Percentiles rank a stretch among this genome's conserved stretches.
phyloP scores from a whole-genome alignment of 306 rosid genomes.

The Prunus kanzakura region DNA sequence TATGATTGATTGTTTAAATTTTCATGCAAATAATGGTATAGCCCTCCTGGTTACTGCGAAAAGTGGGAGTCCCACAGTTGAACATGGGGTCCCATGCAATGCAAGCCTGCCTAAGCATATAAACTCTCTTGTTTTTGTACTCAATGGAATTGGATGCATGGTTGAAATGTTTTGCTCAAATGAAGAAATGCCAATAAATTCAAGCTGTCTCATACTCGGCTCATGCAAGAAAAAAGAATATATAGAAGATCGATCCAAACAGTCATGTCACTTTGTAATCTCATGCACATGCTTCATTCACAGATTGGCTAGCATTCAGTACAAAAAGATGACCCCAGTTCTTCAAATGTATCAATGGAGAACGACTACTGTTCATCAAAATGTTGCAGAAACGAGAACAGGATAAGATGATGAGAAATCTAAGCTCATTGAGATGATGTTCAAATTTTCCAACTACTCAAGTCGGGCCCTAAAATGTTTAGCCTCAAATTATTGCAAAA shows the following conservation, averaged over 20 bases:
- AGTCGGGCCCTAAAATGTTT: not conserved
- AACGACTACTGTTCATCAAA: not conserved
- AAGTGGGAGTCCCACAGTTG: slow-evolving; percentile 22
- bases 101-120: not conserved
- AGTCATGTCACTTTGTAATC: slow-evolving; percentile 11
- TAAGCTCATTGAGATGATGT: not conserved
- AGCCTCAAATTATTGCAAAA: not conserved
- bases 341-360: not conserved
- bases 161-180: not conserved
- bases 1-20: slow-evolving; percentile 1
- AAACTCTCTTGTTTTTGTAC: not conserved
- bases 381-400: not conserved
- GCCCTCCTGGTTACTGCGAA: slow-evolving; percentile 16
- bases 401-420: not conserved
- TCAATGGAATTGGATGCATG: not conserved
- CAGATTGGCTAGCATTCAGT: not conserved
- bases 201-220: not conserved
- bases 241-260: not conserved
- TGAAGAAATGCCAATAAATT: not conserved
- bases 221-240: not conserved
- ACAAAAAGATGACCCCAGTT: not conserved
- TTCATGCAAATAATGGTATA: slow-evolving; percentile 23
- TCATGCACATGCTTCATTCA: slow-evolving; percentile 16
- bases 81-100: slow-evolving; percentile 20
- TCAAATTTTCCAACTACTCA: not conserved